Evolutionary conservation across 208 protist genomes (phyloP), one percentile per base, ranked within the genome.

Genomic region (Acanthamoeba culbertsoni): DNA sequence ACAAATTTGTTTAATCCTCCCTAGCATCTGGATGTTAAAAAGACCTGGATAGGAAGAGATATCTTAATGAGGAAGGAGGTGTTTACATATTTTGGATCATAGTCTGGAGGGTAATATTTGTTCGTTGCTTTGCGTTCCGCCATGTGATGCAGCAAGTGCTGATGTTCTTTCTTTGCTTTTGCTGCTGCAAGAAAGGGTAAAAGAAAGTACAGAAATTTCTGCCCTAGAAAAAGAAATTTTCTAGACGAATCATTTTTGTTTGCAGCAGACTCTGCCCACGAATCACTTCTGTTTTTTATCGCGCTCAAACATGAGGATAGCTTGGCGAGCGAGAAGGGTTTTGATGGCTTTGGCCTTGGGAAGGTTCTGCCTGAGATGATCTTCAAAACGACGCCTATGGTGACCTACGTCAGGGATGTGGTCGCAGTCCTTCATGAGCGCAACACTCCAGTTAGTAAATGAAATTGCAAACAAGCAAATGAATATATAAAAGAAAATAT

Each of bases 21-120:
- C 88, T 97, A 62, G 3, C 7, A 90, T 28, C 8, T 16, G 16
- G 59, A 10, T 14, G 23, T 33, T 28, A 42, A 14, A 12, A 62
- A 12, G 12, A 28, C 31, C 45, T 40, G 77, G 14, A 18, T 65
- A 14, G n/a, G 77, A 16, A 62, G 23, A 88, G 23, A 88, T 28
- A 35, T 63, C 14, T n/a, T 14, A 28, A 88, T 14, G 14, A 14
- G 12, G 26, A 16, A 65, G 77, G 12, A 88, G 14, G 42, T 14
- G 28, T 31, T 55, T 62, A 93, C 90, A 14, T 92, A n/a, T 26
- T 94, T 12, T 28, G 96, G 96, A 20, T 91, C 91, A 63, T 86
- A 97, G 55, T 97, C 95, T 23, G 96, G 96, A 62, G 96, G 96
- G 37, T 97, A 97, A 57, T 97, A 97, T 82, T 97, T 97, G 53